Evolutionary conservation across 257 asterid species (phyloP).

Genomic region (Solanum chiquidenum): DNA sequence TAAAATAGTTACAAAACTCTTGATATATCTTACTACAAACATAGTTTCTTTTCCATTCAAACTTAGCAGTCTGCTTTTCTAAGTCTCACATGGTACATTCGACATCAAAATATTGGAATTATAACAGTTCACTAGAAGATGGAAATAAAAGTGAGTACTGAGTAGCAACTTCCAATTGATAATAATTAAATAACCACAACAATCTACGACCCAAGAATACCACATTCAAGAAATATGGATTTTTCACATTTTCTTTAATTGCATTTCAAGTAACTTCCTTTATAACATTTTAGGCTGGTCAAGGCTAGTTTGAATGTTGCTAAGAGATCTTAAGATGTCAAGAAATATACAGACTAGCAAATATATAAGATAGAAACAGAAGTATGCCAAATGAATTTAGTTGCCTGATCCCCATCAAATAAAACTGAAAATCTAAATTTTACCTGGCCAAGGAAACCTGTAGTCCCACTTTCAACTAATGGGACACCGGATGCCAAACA

Average conservation of each 20-base stretch:
- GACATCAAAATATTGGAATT: background rate
- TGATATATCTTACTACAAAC: background rate
- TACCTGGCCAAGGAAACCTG: constrained; percentile 99
- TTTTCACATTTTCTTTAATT: background rate
- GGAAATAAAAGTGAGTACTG: background rate
- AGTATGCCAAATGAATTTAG: background rate
- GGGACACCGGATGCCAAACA: constrained; percentile 95
- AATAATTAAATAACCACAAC: background rate
- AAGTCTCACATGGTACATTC: background rate
- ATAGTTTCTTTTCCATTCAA: background rate
- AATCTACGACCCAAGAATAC: background rate
- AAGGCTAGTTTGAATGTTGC: background rate
- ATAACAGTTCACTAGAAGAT: background rate
- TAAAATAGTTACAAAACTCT: background rate
- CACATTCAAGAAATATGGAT: background rate
- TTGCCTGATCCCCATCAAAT: background rate
- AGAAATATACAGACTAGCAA: background rate
- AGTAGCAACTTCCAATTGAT: background rate
- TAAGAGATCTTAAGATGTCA: background rate
- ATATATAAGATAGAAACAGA: background rate
- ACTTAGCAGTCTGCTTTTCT: background rate
- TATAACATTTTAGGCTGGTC: background rate
- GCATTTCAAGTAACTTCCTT: background rate
- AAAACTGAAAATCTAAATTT: background rate
- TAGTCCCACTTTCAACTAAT: constrained; percentile 94